Percentiles rank a stretch among this genome's conserved stretches.
These are phyloP conservation scores for Pyrrhoderma noxium DNA, from an alignment of 1,284 basidiomycete species.

Conservation along the genomic window DNA sequence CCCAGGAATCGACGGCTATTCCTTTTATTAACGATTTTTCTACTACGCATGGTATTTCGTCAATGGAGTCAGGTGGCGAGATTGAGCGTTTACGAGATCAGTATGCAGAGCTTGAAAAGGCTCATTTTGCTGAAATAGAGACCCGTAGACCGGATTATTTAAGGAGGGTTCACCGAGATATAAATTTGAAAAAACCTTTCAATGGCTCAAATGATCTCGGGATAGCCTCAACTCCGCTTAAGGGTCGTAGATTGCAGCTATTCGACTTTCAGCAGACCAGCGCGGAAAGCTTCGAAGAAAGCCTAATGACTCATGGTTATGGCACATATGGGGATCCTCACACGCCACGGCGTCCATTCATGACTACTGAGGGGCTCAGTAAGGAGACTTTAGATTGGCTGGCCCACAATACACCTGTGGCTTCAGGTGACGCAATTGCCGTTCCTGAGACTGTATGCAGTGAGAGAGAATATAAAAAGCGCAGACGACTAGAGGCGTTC, in stretches of 20 bases:
- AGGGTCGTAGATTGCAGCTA: constrained; percentile 60
- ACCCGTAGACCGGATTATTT: constrained; percentile 61
- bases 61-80: constrained; percentile 38
- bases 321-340: constrained; percentile 34
- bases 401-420: constrained; percentile 13
- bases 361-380: constrained; percentile 22
- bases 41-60: too few species aligned
- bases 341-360: constrained; percentile 21
- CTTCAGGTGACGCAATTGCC: background rate
- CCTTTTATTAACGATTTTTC: too few species aligned
- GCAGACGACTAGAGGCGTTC: constrained; percentile 58
- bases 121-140: constrained; percentile 46
- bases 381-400: constrained; percentile 29
- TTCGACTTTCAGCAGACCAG: constrained; percentile 63
- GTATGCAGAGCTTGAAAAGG: constrained; percentile 40
- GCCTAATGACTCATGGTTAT: constrained; percentile 70
- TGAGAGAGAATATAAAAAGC: constrained; percentile 58
- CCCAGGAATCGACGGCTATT: too few species aligned
- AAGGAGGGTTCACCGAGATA: constrained; percentile 46
- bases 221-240: constrained; percentile 57
- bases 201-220: constrained; percentile 37
- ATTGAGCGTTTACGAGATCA: constrained; percentile 50
- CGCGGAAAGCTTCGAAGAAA: constrained; percentile 75
- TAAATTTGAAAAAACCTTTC: constrained; percentile 2
- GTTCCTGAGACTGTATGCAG: constrained; percentile 29